Percentiles rank a stretch among this genome's conserved stretches.
phyloP scores from a whole-genome alignment of 352 stramenopile species.

The Phytophthora sojae region DNA sequence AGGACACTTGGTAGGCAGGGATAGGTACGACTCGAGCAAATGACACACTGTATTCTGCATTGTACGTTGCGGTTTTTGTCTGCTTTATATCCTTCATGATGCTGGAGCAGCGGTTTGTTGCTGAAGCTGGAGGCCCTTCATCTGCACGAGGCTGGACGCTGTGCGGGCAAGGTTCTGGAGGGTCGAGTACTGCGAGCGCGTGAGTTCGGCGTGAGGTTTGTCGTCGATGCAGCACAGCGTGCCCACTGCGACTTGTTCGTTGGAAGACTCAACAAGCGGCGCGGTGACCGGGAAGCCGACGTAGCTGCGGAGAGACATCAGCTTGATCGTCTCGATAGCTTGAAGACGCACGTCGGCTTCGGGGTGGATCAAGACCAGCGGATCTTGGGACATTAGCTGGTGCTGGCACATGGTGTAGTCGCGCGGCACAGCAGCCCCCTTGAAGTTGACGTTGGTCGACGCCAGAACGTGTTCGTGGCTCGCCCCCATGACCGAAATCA shows the following conservation, averaged over 20 bases:
- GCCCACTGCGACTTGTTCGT: constrained; percentile 45
- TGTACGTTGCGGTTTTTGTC: background rate
- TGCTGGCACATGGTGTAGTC: constrained; percentile 67
- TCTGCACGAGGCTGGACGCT: constrained; percentile 44
- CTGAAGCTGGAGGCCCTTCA: constrained; percentile 16
- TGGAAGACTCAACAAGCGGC: background rate
- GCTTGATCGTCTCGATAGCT: constrained; percentile 33
- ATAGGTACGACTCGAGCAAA: constrained; percentile 32
- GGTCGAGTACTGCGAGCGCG: constrained; percentile 54
- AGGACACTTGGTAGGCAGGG: constrained; percentile 38
- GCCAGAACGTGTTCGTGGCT: constrained; percentile 54
- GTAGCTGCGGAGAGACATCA: constrained; percentile 58
- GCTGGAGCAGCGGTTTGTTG: constrained; percentile 7
- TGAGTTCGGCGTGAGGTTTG: constrained; percentile 49
- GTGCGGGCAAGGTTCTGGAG: constrained; percentile 51
- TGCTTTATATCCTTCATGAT: constrained; percentile 10
- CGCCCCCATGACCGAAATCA: constrained; percentile 59
- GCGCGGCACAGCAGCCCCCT: constrained; percentile 40
- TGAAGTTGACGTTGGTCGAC: constrained; percentile 33
- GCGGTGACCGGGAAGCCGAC: constrained; percentile 61
- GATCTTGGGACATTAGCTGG: constrained; percentile 55
- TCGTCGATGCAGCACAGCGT: constrained; percentile 61
- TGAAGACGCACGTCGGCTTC: constrained; percentile 65
- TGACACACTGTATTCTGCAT: constrained; percentile 30
- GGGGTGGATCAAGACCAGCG: constrained; percentile 59